Percentiles rank a stretch among this genome's conserved stretches.
Conservation (phyloP, 805 yeast genomes). For the Starmerella tilneyi region DNA sequence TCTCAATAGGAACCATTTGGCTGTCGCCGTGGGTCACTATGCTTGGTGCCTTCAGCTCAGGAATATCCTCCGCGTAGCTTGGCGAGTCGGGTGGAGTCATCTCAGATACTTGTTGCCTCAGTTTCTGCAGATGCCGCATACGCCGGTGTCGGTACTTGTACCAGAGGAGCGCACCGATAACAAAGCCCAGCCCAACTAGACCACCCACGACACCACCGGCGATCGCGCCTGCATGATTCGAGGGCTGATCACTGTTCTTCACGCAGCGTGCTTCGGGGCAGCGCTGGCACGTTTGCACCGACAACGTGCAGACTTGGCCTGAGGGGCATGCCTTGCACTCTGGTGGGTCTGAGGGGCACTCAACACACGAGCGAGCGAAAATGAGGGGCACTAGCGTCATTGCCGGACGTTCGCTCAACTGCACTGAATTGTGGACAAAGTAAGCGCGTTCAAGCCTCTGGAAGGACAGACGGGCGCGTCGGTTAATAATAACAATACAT, state of each 20-base stretch:
- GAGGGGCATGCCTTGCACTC: constrained; percentile 46
- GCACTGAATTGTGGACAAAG: too few species aligned
- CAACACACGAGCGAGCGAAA: constrained; percentile 27
- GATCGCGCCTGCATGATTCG: constrained; percentile 41
- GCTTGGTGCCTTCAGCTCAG: constrained; percentile 13
- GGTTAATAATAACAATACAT: too few species aligned
- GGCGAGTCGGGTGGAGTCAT: constrained; percentile 21
- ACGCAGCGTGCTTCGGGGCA: constrained; percentile 50
- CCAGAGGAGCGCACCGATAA: constrained; percentile 29
- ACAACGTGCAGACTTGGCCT: constrained; percentile 45
- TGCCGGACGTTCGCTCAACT: neutral
- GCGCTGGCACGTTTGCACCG: constrained; percentile 45
- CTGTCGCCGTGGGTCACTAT: constrained; percentile 10
- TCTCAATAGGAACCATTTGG: constrained; percentile 3
- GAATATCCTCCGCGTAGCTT: constrained; percentile 14
- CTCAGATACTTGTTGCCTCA: constrained; percentile 5
- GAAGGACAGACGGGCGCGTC: too few species aligned
- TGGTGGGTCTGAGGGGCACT: constrained; percentile 32
- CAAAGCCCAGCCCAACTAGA: constrained; percentile 36
- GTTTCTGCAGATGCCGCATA: constrained; percentile 8
- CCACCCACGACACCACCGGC: constrained; percentile 70
- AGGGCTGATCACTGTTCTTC: neutral
- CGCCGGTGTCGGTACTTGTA: constrained; percentile 18
- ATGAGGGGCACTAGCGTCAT: neutral
- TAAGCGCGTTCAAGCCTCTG: too few species aligned